Evolutionary conservation across 2,329 filamentous ascomycete genomes (phyloP).

Genomic region (Pseudocercospora macadamiae): DNA sequence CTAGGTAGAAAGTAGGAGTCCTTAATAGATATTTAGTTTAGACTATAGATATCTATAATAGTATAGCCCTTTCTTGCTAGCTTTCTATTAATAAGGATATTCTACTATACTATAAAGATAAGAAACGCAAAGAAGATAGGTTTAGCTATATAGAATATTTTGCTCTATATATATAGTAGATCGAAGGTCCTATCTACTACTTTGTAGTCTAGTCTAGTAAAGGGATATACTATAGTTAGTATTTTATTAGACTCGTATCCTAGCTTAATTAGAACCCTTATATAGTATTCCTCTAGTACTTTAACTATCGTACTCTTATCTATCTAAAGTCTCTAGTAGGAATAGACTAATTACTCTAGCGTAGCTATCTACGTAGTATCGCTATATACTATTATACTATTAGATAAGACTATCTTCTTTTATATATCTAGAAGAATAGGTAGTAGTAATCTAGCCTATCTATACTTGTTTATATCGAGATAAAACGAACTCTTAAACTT

Average conservation of each 20-base stretch:
- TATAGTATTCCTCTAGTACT: not conserved
- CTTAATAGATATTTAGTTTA: not conserved
- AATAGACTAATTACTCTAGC: not conserved
- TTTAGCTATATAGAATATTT: not conserved
- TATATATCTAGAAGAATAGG: not conserved
- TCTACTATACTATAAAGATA: not conserved
- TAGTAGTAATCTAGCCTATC: not conserved
- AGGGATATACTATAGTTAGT: not conserved
- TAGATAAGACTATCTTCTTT: not conserved
- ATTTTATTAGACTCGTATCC: not conserved
- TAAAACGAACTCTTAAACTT: not conserved
- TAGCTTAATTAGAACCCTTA: not conserved
- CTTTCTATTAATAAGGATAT: not conserved
- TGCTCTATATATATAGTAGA: not conserved
- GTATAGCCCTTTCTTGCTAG: rapidly evolving
- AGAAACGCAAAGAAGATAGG: not conserved
- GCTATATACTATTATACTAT: not conserved
- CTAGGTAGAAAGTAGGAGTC: not conserved
- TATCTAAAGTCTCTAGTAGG: not conserved
- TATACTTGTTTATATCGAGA: not conserved
- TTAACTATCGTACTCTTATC: not conserved
- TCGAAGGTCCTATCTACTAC: not conserved
- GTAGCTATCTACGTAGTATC: not conserved
- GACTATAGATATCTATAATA: not conserved
- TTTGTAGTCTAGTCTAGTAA: not conserved